Evolutionary conservation across 2,329 filamentous ascomycete species (phyloP), one percentile per base, ranked within the genome.

Genomic region (Alternaria atra): DNA sequence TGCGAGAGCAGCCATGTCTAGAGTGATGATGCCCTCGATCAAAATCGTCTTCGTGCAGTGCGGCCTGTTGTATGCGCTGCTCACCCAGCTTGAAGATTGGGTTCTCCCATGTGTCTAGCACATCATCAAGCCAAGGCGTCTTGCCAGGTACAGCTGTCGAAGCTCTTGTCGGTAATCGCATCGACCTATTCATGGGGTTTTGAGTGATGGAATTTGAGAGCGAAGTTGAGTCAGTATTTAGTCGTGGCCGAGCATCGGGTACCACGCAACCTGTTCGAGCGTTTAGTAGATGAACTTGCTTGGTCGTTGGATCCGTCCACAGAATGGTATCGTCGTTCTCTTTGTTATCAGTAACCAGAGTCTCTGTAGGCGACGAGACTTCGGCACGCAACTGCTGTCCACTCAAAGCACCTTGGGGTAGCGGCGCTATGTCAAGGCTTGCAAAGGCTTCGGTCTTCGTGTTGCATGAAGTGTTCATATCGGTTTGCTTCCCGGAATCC

Each of bases 71-170:
- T 55, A 87, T 81, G 13, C 72, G 71, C 42, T 77, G 74, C 65
- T 85, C 81, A 13, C 81, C 75, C 2, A 76, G 76, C n/a, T 84
- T 79, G 73, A 96, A 97, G 0, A 92, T 81, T 0, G 92, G 92
- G 60, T 94, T 97, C 8, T 90, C 79, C 92, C 92, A 97, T 8
- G 81, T 82, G 35, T 83, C 76, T 1, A 93, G 77, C 6, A 94
- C 69, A 6, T 83, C 79, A 8, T 84, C 81, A 3, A 93, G 79
- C 90, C 90, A 93, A 9, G 70, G 67, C 2, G 65, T 71, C 10
- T 65, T 61, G 13, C 50, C 50, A 8, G 47, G 34, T 6, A 60
- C 58, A 5, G 53, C 44, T 9, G 65, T 65, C 34, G 52, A 35
- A 17, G 61, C 37, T 23, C 52, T 70, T 7, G 61, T 61, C 29